Conservation (phyloP, 306 rosid genomes). For the Fragaria ananassa region DNA sequence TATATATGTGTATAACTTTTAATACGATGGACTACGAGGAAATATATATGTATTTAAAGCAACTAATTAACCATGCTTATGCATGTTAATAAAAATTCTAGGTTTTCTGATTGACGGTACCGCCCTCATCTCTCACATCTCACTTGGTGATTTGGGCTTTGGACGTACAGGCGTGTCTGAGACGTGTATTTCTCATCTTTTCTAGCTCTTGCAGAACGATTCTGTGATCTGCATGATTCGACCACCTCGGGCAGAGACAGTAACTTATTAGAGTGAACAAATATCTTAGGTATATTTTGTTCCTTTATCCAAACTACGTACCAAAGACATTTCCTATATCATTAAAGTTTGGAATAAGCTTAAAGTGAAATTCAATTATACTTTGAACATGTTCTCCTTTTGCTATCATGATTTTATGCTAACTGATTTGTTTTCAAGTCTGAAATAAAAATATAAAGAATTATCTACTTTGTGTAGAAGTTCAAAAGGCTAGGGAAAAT, state of each 20-base stretch:
- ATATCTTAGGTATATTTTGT: constrained; percentile 2
- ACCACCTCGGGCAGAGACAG: background rate
- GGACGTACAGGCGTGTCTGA: background rate
- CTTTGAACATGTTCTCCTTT: constrained; percentile 7
- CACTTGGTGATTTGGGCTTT: background rate
- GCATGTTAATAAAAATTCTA: background rate
- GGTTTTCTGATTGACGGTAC: background rate
- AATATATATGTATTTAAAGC: background rate
- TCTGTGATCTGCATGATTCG: background rate
- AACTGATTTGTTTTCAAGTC: background rate
- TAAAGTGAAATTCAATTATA: constrained; percentile 1
- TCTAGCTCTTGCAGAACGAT: background rate
- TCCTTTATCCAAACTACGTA: background rate
- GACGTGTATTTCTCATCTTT: background rate
- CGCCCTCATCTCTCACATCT: background rate
- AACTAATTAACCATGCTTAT: too few relatives aligned
- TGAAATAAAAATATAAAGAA: background rate
- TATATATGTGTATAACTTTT: too few relatives aligned
- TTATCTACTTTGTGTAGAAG: background rate
- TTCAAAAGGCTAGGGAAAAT: background rate
- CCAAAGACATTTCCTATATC: background rate
- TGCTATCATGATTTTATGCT: constrained; percentile 3
- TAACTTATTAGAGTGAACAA: background rate
- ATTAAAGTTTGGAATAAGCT: background rate
- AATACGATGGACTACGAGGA: background rate